Evolutionary conservation across 2,329 filamentous ascomycete species (phyloP), one percentile per base, ranked within the genome.

Genomic region (Fusarium chaquense): DNA sequence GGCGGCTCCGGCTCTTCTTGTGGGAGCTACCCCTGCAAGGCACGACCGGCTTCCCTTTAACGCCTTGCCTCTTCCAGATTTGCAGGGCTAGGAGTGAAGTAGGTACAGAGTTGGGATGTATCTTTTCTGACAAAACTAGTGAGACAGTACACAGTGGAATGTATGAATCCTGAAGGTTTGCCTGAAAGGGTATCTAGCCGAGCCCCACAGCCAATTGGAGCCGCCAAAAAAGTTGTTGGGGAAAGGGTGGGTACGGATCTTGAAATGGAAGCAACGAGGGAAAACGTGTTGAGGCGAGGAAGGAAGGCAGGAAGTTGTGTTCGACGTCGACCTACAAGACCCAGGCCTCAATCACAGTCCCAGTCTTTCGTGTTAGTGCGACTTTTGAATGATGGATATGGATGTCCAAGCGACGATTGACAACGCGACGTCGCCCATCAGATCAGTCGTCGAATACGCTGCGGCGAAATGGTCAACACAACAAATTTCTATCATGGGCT

Each of bases 191-290:
- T 38, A 65, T 41, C 46, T 44, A 50, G 30, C 46, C 33, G 67
- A 47, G 52, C 52, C 58, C 58, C 59, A 61, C 57, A 46, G 15
- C 18, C 58, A 67, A 75, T 73, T 75, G 73, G 72, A 58, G 67
- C 59, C 69, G 56, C 58, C 51, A 62, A 69, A 71, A 71, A 76
- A 76, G 64, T 77, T 77, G 75, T 77, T 77, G 75, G 75, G 75
- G 75, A 75, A 72, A 50, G 67, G 65, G 65, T 71, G 72, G 73
- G 72, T 70, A 68, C 49, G 50, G 26, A 67, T 58, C 38, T 54
- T 44, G 52, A 47, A 24, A 49, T 47, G 53, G 32, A 57, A 67
- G 51, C 43, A 56, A 54, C 38, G 22, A 51, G 43, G 35, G 49
- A 65, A 67, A 71, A 67, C 59, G 69, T 74, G 71, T 75, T 74